A percentile compares a stretch with the other conserved stretches of the same genome.
phyloP scores from a whole-genome alignment of 495 filamentous ascomycete species.

The Corynascus novoguineensis region DNA sequence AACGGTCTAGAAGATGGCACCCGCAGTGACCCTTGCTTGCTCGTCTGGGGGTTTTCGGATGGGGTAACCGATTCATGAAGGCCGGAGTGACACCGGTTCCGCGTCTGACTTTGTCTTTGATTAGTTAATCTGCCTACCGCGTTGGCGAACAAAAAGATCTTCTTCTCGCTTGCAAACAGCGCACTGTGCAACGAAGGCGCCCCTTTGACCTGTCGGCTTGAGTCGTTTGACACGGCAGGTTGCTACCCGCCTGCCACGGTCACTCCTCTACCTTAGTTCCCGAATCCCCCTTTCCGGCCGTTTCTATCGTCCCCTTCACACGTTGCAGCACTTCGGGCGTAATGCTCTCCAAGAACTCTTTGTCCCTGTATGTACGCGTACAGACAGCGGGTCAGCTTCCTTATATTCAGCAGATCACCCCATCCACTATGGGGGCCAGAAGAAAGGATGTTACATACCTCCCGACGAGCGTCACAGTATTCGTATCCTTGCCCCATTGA shows the following conservation, averaged over 20 bases:
- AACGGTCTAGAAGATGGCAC: background rate
- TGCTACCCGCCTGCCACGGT: background rate
- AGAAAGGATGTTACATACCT: conserved; percentile 29
- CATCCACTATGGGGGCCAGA: background rate
- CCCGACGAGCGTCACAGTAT: conserved; percentile 89
- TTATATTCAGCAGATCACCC: background rate
- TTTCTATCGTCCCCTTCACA: conserved; percentile 42
- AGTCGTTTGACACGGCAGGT: background rate
- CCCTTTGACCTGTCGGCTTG: background rate
- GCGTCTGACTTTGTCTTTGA: background rate
- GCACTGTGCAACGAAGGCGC: background rate
- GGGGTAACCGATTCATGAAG: background rate
- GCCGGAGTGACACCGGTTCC: background rate
- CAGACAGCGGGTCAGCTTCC: conserved; percentile 9
- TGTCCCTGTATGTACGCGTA: conserved; percentile 41
- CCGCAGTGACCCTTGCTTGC: conserved; percentile 2
- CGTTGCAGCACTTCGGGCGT: conserved; percentile 45
- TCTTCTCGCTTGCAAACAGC: background rate
- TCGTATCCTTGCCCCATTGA: conserved; percentile 78
- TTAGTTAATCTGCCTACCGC: background rate
- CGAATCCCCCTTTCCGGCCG: conserved; percentile 44
- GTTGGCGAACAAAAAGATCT: background rate
- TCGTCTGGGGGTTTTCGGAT: background rate
- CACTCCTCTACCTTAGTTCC: conserved; percentile 32
- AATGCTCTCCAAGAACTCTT: conserved; percentile 45